A percentile compares a stretch with the other conserved stretches of the same genome.
These are phyloP conservation scores for Syncephalastrum racemosum DNA, from an alignment of 371 early-diverging fungal genomes.

Conservation along the genomic window DNA sequence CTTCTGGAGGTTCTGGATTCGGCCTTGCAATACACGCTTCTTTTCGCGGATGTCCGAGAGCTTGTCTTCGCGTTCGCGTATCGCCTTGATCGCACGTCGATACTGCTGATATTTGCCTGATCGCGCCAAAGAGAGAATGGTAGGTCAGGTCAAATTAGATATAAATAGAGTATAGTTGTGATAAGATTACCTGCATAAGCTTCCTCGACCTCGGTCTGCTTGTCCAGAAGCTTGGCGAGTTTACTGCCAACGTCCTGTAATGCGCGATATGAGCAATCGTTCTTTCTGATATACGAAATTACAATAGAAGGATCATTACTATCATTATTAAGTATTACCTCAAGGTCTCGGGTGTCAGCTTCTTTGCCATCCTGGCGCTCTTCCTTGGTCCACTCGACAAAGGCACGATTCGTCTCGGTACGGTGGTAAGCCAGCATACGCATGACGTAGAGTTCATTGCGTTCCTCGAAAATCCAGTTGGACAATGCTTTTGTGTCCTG, in stretches of 20 bases:
- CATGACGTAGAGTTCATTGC: slow-evolving; percentile 36
- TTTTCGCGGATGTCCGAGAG: slow-evolving; percentile 43
- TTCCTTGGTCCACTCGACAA: slow-evolving; percentile 38
- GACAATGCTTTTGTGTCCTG: slow-evolving; percentile 42
- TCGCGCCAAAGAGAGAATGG: neutral
- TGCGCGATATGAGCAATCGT: neutral
- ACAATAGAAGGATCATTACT: neutral
- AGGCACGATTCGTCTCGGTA: slow-evolving; percentile 30
- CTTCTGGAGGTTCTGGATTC: slow-evolving; percentile 32
- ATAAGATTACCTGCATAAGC: slow-evolving; percentile 35
- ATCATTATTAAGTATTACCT: slow-evolving; percentile 15
- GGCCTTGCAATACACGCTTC: slow-evolving; percentile 37
- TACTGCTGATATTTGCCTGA: slow-evolving; percentile 44
- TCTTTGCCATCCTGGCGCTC: slow-evolving; percentile 22
- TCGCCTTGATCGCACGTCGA: slow-evolving; percentile 46
- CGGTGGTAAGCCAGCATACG: slow-evolving; percentile 36
- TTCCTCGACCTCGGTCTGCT: slow-evolving; percentile 37
- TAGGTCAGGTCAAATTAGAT: neutral
- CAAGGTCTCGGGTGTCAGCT: slow-evolving; percentile 33
- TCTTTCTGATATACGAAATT: neutral
- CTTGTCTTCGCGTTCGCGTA: slow-evolving; percentile 45
- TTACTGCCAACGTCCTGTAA: slow-evolving; percentile 41
- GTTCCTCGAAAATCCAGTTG: slow-evolving; percentile 46
- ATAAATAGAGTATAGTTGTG: neutral
- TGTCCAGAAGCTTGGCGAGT: slow-evolving; percentile 27